Percentiles rank a stretch among this genome's conserved stretches.
phyloP scores from a whole-genome alignment of 169 alveolate genomes.

The Plasmodium reichenowi region DNA sequence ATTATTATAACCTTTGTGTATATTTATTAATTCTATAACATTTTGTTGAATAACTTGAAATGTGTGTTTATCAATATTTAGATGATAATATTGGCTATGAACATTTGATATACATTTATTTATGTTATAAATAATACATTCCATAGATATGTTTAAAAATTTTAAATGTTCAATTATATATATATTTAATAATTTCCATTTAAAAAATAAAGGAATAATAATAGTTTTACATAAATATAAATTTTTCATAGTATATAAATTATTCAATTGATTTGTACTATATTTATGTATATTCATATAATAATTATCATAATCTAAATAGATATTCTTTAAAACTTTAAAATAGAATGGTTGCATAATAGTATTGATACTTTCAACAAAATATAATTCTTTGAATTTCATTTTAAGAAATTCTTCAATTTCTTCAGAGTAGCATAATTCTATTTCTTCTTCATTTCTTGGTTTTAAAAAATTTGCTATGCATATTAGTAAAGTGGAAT shows the following conservation, averaged over 20 bases:
- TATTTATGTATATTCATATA: slow-evolving; percentile 20
- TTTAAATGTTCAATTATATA: slow-evolving; percentile 11
- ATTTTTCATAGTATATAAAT: slow-evolving; percentile 38
- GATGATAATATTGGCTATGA: too few species aligned
- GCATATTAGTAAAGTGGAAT: slow-evolving; percentile 44
- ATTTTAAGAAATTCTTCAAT: slow-evolving; percentile 30
- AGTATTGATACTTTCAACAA: slow-evolving; percentile 57
- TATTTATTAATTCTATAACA: background rate
- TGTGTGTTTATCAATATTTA: too few species aligned
- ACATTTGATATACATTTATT: background rate
- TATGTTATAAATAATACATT: slow-evolving; percentile 17
- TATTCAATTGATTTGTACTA: slow-evolving; percentile 22
- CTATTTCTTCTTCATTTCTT: slow-evolving; percentile 52
- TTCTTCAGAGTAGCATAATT: slow-evolving; percentile 42
- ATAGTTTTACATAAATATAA: slow-evolving; percentile 16
- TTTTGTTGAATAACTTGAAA: background rate
- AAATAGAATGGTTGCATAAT: slow-evolving; percentile 64
- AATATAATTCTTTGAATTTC: slow-evolving; percentile 40
- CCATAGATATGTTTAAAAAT: slow-evolving; percentile 24
- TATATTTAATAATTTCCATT: slow-evolving; percentile 36
- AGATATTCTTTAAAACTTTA: slow-evolving; percentile 55
- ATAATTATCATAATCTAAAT: slow-evolving; percentile 43
- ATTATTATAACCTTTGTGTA: background rate
- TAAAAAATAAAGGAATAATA: slow-evolving; percentile 49
- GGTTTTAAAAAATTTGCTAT: slow-evolving; percentile 56